A percentile compares a stretch with the other conserved stretches of the same genome.
phyloP scores from a whole-genome alignment of 805 yeast genomes.

The Metschnikowia aberdeeniae region DNA sequence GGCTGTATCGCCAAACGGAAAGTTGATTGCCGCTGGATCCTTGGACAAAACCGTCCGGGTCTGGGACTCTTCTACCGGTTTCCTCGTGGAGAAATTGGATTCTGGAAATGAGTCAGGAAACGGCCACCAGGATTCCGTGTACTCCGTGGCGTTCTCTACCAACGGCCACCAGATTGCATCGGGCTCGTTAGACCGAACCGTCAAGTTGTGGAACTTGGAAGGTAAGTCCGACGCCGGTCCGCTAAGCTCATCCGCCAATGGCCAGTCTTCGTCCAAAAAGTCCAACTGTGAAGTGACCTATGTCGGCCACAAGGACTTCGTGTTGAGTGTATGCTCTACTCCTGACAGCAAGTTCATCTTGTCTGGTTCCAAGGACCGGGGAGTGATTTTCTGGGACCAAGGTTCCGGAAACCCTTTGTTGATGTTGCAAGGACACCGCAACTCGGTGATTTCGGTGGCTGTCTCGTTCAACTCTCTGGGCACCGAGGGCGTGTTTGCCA shows the following conservation, averaged over 20 bases:
- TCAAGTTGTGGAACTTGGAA: slow-evolving; percentile 90
- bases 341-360: slow-evolving; percentile 88
- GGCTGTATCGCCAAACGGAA: slow-evolving; percentile 94
- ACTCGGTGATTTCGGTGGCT: slow-evolving; percentile 91
- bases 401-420: slow-evolving; percentile 84
- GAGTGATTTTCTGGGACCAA: slow-evolving; percentile 96
- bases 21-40: slow-evolving; percentile 92
- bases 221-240: slow-evolving; percentile 38
- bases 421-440: slow-evolving; percentile 95
- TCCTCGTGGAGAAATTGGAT: slow-evolving; percentile 86
- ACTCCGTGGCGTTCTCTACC: slow-evolving; percentile 89
- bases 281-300: slow-evolving; percentile 85
- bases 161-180: slow-evolving; percentile 89
- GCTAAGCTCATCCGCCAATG: slow-evolving; percentile 17
- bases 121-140: slow-evolving; percentile 95
- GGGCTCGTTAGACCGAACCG: slow-evolving; percentile 93
- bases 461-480: slow-evolving; percentile 78
- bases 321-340: slow-evolving; percentile 87
- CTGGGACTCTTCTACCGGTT: slow-evolving; percentile 93
- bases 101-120: slow-evolving; percentile 83
- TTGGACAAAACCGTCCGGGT: slow-evolving; percentile 93
- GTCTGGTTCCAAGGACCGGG: slow-evolving; percentile 95
- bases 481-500: slow-evolving; percentile 83
- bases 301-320: slow-evolving; percentile 95
- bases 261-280: slow-evolving; percentile 24